Evolutionary conservation across 176 grass and related monocot genomes (phyloP).

Genomic region (Musa acuminata): DNA sequence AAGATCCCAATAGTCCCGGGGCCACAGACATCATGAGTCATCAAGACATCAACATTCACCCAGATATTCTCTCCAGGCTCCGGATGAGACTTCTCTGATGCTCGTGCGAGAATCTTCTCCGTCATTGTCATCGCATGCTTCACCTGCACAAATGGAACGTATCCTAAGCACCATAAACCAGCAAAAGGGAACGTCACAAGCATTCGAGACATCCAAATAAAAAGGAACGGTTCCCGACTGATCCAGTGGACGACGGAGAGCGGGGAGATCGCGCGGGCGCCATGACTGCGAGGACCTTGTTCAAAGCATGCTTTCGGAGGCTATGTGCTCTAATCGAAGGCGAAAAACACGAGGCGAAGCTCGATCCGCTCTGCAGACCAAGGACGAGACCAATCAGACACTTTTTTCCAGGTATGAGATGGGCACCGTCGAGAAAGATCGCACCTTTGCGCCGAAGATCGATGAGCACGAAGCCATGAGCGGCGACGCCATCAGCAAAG

Average conservation of each 20-base stretch:
- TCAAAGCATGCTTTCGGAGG: conserved; percentile 16
- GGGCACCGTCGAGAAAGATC: not conserved
- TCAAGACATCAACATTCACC: conserved; percentile 90
- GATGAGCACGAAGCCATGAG: conserved; percentile 10
- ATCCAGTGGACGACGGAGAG: conserved; percentile 56
- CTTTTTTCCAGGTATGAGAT: not conserved
- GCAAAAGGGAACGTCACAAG: not conserved
- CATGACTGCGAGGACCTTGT: conserved; percentile 46
- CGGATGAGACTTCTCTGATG: conserved; percentile 54
- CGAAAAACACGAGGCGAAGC: conserved; percentile 19
- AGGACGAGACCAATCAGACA: not conserved
- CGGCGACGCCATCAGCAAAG: not conserved
- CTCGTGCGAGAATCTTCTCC: conserved; percentile 88
- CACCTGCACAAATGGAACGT: conserved; percentile 27
- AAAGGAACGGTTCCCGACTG: conserved; percentile 30
- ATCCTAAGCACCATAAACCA: not conserved
- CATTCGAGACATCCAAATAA: not conserved
- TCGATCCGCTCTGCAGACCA: conserved; percentile 46
- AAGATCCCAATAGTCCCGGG: conserved; percentile 88
- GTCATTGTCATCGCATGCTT: conserved; percentile 88
- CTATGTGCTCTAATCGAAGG: conserved; percentile 28
- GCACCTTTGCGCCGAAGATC: conserved; percentile 10
- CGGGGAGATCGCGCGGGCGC: conserved; percentile 46
- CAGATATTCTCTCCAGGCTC: conserved; percentile 94
- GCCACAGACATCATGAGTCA: conserved; percentile 87